Evolutionary conservation across 148 eudicot species (phyloP).

Genomic region (Diospyros lotus): DNA sequence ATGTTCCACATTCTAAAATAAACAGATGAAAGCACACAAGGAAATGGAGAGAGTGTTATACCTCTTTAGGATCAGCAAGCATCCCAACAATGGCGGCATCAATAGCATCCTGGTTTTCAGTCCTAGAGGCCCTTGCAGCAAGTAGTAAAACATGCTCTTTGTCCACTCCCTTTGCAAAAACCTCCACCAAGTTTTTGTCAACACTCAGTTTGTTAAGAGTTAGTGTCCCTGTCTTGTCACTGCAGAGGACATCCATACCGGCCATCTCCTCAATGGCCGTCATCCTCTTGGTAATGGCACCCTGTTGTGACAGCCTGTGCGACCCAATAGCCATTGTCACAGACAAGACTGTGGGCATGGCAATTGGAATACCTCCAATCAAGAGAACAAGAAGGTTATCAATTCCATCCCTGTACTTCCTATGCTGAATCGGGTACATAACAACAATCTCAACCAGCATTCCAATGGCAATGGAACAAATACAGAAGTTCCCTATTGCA

Average conservation of each 20-base stretch:
- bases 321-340: constrained; percentile 99
- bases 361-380: constrained; percentile 97
- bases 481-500: constrained; percentile 89
- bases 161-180: constrained; percentile 79
- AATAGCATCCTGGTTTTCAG: constrained; percentile 95
- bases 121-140: constrained; percentile 92
- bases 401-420: constrained; percentile 72
- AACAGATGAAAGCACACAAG: neutral
- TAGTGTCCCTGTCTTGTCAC: constrained; percentile 96
- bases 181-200: constrained; percentile 84
- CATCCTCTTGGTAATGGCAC: constrained; percentile 98
- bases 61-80: constrained; percentile 99
- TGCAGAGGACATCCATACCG: constrained; percentile 96
- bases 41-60: constrained; percentile 15
- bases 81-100: constrained; percentile 93
- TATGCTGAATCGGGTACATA: constrained; percentile 92
- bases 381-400: constrained; percentile 89
- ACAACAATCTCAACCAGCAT: constrained; percentile 79
- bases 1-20: neutral
- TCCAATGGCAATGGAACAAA: constrained; percentile 83
- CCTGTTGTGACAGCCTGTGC: constrained; percentile 89
- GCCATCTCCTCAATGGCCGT: constrained; percentile 99
- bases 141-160: constrained; percentile 71
- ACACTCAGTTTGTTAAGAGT: constrained; percentile 90
- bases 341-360: constrained; percentile 95